Base-by-base conservation (phyloP, 2,329 filamentous ascomycete genomes). In the Aureobasidium lini region DNA sequence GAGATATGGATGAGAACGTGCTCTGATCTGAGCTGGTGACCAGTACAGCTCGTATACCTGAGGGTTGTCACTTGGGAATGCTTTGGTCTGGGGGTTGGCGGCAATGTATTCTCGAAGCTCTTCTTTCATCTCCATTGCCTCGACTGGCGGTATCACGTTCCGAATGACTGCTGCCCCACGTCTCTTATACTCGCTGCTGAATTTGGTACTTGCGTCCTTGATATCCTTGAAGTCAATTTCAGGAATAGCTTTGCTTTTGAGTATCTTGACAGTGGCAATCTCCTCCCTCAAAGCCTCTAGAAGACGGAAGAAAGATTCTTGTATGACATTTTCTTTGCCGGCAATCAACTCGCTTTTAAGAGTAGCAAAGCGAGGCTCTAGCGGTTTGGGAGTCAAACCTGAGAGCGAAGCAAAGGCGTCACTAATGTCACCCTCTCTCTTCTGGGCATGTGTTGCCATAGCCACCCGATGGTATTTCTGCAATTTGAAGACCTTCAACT, bases 181-280 rank as follows among this genome's bases (percentile, higher is more conserved):
- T 65, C 84, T 83, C 65, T 79, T 79, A 53, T 86, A 75, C 66
- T 81, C 80, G 50, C 74, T 73, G 54, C 76, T 77, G 68, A 88
- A 88, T 1, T 77, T 74, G 18, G 79, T 74, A 3, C 81, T 78
- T 57, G 79, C 76, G 59, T 76, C 63, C 34, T 69, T 67, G 44
- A 80, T 67, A 49, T 79, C 75, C 34, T 72, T 72, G 67, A 76
- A 79, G 59, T 77, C 67, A 39, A 80, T 78, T 60, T 76, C 71
- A 0, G 77, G 77, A 13, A 80, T 71, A 40, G 74, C 67, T 23
- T 70, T 72, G 13, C 73, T 72, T 8, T 74, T 72, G 10, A 70
- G 69, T 61, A 73, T 70, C 13, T 70, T 69, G 36, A 79, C 77
- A 43, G 72, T 64, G 42, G 75, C 72, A 28, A 78, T 74, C 61